These are phyloP conservation scores for Pleurotus djamor DNA, from an alignment of 768 basidiomycete genomes.

Conservation along the genomic window DNA sequence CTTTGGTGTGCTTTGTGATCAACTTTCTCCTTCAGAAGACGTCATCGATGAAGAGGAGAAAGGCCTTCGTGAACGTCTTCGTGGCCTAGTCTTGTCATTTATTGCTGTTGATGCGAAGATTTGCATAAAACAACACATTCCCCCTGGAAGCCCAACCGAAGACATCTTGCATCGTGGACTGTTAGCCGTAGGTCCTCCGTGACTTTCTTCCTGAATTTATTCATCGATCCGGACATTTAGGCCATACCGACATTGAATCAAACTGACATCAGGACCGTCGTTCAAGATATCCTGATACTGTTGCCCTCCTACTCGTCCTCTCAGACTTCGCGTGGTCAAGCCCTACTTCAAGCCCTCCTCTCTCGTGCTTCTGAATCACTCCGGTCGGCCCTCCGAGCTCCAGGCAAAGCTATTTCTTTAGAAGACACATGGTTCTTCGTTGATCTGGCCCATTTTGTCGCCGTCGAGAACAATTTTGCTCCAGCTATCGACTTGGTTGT, in stretches of 20 bases:
- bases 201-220: not conserved
- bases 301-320: constrained; percentile 40
- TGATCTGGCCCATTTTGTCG: constrained; percentile 41
- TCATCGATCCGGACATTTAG: constrained; percentile 26
- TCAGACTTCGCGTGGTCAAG: constrained; percentile 9
- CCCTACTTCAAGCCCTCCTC: constrained; percentile 27
- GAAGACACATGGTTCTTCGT: constrained; percentile 39
- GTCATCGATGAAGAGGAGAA: constrained; percentile 56
- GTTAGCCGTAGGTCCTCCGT: constrained; percentile 36
- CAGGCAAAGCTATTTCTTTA: constrained; percentile 28
- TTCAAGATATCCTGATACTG: constrained; percentile 49
- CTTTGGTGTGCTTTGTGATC: constrained; percentile 68
- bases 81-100: constrained; percentile 59
- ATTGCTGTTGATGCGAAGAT: constrained; percentile 49
- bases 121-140: constrained; percentile 38
- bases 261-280: constrained; percentile 41
- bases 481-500: constrained; percentile 46
- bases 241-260: constrained; percentile 43
- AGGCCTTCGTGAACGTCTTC: constrained; percentile 52
- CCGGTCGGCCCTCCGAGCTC: constrained; percentile 19
- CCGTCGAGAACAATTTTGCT: constrained; percentile 32
- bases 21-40: constrained; percentile 51
- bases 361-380: constrained; percentile 30
- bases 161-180: constrained; percentile 44
- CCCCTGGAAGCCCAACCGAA: constrained; percentile 44